These are phyloP conservation scores for Rhodomyrtus tomentosa DNA, from an alignment of 345 rosid species.

Conservation along the genomic window DNA sequence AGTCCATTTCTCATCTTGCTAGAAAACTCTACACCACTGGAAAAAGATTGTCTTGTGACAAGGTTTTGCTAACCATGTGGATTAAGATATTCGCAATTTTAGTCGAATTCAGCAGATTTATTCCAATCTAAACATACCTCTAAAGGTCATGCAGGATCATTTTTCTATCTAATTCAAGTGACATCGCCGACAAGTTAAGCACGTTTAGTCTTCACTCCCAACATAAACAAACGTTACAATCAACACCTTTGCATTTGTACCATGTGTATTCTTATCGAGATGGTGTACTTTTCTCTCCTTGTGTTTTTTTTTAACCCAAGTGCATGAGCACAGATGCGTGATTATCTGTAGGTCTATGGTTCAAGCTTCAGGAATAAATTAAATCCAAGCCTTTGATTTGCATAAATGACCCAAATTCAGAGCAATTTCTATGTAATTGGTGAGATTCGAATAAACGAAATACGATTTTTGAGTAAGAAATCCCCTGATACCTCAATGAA, in stretches of 20 bases:
- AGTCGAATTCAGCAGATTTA: background rate
- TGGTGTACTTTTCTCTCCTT: background rate
- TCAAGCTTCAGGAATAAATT: background rate
- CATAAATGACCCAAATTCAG: background rate
- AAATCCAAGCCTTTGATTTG: background rate
- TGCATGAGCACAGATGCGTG: background rate
- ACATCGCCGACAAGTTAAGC: background rate
- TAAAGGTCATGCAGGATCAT: background rate
- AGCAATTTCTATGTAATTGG: background rate
- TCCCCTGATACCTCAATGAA: background rate
- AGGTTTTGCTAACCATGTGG: too few species aligned
- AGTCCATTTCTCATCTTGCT: too few species aligned
- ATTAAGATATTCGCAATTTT: background rate
- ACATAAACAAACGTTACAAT: background rate
- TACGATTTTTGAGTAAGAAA: accelerated
- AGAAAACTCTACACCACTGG: too few species aligned
- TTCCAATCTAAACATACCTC: background rate
- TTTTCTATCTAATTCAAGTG: background rate
- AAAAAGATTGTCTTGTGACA: too few species aligned
- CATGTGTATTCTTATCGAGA: background rate
- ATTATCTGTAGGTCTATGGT: background rate
- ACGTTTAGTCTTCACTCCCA: background rate
- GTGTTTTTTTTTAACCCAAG: too few species aligned
- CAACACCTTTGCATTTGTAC: background rate
- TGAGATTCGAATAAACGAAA: background rate